These are phyloP conservation scores for Macrophomina tecta DNA, from an alignment of 2,329 filamentous ascomycete species.

Conservation along the genomic window DNA sequence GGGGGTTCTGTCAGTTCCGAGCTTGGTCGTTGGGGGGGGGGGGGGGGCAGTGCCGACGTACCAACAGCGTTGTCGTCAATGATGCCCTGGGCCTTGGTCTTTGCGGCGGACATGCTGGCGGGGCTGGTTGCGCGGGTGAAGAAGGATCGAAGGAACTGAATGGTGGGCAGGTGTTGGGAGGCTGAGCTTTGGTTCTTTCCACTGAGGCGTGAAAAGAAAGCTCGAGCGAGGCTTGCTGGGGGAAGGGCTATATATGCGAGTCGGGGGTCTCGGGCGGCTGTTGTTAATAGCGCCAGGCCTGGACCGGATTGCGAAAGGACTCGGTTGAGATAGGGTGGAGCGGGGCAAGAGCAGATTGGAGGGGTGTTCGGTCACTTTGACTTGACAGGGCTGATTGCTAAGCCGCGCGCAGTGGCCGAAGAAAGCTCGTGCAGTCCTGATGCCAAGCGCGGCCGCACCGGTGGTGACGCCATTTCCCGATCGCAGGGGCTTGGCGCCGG, in stretches of 20 bases:
- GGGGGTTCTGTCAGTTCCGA: neutral
- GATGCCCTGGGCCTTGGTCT: conserved; percentile 80
- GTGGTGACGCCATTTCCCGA: conserved; percentile 16
- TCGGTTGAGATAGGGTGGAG: neutral
- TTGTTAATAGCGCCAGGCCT: conserved; percentile 20
- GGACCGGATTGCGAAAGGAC: conserved; percentile 20
- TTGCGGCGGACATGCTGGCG: conserved; percentile 80
- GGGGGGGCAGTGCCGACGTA: conserved; percentile 51
- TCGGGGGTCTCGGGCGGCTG: neutral
- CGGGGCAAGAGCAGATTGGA: neutral
- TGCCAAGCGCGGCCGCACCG: neutral
- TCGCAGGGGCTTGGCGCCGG: neutral
- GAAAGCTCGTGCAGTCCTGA: conserved; percentile 5
- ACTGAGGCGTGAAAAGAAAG: conserved; percentile 1
- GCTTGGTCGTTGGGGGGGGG: neutral
- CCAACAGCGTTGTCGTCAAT: conserved; percentile 89
- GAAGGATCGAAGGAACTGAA: conserved; percentile 73
- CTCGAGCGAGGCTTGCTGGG: conserved; percentile 1
- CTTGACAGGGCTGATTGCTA: conserved; percentile 22
- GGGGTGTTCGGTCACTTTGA: neutral
- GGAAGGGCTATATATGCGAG: conserved; percentile 17
- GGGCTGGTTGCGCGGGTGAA: conserved; percentile 67
- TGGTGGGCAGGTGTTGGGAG: conserved; percentile 49
- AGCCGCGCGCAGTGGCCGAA: conserved; percentile 2
- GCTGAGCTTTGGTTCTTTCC: neutral